Percentiles rank a stretch among this genome's conserved stretches.
Evolutionary conservation across 179 eudicot genomes (phyloP).

Genomic region (Actinidia arguta): DNA sequence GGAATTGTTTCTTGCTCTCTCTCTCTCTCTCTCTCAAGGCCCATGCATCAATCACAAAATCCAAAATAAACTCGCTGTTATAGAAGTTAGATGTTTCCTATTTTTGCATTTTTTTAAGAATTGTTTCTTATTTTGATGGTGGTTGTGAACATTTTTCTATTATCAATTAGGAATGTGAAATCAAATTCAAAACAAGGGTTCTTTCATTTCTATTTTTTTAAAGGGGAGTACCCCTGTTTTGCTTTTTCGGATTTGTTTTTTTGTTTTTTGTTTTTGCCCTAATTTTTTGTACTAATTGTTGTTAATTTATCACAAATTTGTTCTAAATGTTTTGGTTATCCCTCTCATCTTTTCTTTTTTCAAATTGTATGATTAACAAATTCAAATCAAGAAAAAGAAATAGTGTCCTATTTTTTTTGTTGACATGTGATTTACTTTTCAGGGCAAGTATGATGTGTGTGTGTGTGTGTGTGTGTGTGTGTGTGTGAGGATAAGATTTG

Average conservation of each 20-base stretch:
- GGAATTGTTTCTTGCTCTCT: neutral
- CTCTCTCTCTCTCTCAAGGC: neutral
- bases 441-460: neutral
- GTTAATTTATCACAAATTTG: neutral
- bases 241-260: neutral
- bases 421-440: neutral
- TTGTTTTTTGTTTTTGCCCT: no score
- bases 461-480: neutral
- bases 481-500: neutral
- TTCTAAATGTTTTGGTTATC: neutral
- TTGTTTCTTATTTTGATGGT: neutral
- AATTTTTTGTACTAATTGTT: neutral
- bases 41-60: neutral
- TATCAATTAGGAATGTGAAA: neutral
- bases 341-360: neutral
- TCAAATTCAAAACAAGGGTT: neutral
- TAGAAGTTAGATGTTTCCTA: neutral
- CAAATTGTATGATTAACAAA: neutral
- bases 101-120: no score
- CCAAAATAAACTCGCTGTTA: neutral
- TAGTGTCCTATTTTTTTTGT: neutral
- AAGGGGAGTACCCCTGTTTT: neutral
- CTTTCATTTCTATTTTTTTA: neutral
- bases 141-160: neutral
- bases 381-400: neutral